A percentile compares a stretch with the other conserved stretches of the same genome.
These are phyloP conservation scores for Fusarium odoratissimum DNA, from an alignment of 2,329 filamentous ascomycete genomes.

Conservation along the genomic window DNA sequence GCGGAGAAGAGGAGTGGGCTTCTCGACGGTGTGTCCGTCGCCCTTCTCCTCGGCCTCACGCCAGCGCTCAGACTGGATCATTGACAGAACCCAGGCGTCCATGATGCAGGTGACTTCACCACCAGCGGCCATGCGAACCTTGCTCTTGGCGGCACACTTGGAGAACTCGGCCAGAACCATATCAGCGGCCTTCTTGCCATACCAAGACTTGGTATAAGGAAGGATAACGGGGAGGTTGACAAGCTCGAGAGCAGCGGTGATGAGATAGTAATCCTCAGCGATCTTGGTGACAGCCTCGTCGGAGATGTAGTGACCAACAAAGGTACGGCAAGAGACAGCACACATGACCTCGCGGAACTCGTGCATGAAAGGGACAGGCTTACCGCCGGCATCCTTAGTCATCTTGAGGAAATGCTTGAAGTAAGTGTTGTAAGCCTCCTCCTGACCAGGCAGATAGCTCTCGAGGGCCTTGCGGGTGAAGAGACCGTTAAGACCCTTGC, in stretches of 20 bases:
- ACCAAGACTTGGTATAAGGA: constrained; percentile 95
- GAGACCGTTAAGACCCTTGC: constrained; percentile 93
- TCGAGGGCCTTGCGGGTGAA: constrained; percentile 93
- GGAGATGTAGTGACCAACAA: constrained; percentile 94
- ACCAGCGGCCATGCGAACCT: constrained; percentile 89
- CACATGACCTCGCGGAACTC: constrained; percentile 95
- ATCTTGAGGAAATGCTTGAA: constrained; percentile 82
- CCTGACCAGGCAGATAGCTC: constrained; percentile 89
- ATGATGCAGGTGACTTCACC: constrained; percentile 92
- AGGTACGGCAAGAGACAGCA: constrained; percentile 94
- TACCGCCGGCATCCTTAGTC: constrained; percentile 76
- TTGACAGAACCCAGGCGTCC: constrained; percentile 91
- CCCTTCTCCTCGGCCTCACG: constrained; percentile 81
- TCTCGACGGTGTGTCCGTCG: constrained; percentile 76
- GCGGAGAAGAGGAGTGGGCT: constrained; percentile 84
- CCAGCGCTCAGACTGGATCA: constrained; percentile 87
- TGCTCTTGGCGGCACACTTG: constrained; percentile 93
- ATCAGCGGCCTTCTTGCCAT: constrained; percentile 94
- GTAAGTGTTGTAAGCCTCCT: constrained; percentile 90
- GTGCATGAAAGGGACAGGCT: constrained; percentile 88
- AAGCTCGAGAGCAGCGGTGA: constrained; percentile 93
- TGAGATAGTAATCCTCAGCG: constrained; percentile 95
- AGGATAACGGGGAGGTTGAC: constrained; percentile 99
- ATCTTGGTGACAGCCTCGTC: constrained; percentile 93
- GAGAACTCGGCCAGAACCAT: constrained; percentile 91